Conservation (phyloP, 164 flowering plant genomes). For the Tetrastigma voinierianum region DNA sequence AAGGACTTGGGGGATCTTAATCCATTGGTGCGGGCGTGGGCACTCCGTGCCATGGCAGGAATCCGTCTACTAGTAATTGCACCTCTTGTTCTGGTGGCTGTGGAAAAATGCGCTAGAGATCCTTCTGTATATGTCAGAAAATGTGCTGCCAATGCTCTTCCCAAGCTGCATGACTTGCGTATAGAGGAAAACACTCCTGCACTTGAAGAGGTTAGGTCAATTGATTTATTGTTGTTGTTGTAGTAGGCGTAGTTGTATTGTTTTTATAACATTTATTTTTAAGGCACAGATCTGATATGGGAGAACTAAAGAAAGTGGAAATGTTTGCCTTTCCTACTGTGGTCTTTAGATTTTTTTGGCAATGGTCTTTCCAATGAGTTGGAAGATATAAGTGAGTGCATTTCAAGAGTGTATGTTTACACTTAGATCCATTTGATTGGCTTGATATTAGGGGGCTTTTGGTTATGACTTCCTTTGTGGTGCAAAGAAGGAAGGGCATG, state of each 20-base stretch:
- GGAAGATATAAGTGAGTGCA: neutral
- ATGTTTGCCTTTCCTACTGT: neutral
- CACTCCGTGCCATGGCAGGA: constrained; percentile 98
- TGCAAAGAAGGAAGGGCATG: too few species aligned
- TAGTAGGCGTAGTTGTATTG: neutral
- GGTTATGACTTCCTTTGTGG: too few species aligned
- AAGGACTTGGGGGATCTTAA: constrained; percentile 93
- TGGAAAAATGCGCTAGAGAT: constrained; percentile 85
- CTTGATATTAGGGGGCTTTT: too few species aligned
- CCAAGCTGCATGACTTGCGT: constrained; percentile 85
- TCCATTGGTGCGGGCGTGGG: constrained; percentile 99
- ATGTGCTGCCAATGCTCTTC: constrained; percentile 99
- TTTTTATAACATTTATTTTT: neutral
- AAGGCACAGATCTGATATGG: neutral
- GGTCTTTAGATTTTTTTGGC: too few species aligned
- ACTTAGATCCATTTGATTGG: too few species aligned
- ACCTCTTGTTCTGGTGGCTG: constrained; percentile 86
- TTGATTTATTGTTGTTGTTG: neutral
- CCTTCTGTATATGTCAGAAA: constrained; percentile 95
- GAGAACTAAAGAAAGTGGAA: neutral
- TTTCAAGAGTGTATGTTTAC: too few species aligned
- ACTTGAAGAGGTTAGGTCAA: constrained; percentile 72
- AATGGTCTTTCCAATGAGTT: neutral
- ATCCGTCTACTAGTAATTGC: constrained; percentile 82
- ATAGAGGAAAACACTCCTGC: constrained; percentile 66